Conservation (phyloP, 768 basidiomycete genomes). For the Nidularia sp. region DNA sequence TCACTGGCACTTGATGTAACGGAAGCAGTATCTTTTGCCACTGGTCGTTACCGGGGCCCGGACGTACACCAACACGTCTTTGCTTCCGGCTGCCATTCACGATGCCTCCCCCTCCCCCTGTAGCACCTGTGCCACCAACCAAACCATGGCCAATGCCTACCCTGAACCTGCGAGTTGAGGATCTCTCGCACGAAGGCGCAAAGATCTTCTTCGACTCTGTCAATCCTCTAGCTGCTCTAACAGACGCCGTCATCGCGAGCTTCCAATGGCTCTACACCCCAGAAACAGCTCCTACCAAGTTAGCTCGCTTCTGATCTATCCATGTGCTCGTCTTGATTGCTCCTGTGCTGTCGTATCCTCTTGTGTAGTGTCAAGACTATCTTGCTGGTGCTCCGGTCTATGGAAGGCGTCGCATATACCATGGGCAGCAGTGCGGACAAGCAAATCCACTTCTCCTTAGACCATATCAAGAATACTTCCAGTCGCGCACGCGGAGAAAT, state of each 20-base stretch:
- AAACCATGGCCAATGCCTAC: conserved; percentile 50
- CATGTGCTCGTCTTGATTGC: conserved; percentile 3
- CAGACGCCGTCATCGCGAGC: conserved; percentile 46
- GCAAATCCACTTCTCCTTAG: conserved; percentile 70
- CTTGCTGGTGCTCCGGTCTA: conserved; percentile 55
- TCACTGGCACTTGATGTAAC: no score
- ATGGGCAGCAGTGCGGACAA: conserved; percentile 52
- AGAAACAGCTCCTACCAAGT: conserved; percentile 33
- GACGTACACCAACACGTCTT: no score
- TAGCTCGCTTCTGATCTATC: conserved; percentile 5
- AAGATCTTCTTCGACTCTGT: conserved; percentile 51
- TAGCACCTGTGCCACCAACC: conserved; percentile 8
- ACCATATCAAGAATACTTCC: conserved; percentile 47
- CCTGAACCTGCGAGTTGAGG: conserved; percentile 51
- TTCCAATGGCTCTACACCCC: conserved; percentile 39
- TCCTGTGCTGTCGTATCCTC: conserved; percentile 5
- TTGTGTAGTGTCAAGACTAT: conserved; percentile 45
- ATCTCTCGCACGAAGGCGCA: conserved; percentile 56
- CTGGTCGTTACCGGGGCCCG: no score
- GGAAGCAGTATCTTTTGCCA: no score
- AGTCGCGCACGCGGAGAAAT: conserved; percentile 56
- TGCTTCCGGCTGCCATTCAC: neutral
- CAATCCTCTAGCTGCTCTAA: conserved; percentile 33
- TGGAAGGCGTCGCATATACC: conserved; percentile 72
- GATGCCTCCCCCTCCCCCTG: conserved; percentile 3